Evolutionary conservation across 805 yeast species (phyloP).

Genomic region (Starmerella floricola): DNA sequence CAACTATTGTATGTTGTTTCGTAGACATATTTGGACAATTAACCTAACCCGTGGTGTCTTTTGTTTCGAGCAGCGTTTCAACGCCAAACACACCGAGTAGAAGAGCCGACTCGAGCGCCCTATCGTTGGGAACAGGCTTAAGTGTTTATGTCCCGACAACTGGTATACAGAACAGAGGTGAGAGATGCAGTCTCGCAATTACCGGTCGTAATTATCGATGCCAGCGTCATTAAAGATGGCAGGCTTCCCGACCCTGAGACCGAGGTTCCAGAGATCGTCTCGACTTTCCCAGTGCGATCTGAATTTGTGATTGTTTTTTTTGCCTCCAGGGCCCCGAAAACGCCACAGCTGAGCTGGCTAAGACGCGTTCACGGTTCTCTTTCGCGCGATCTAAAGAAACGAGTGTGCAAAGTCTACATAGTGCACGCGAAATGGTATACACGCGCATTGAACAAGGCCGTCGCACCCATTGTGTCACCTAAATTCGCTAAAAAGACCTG

Average conservation of each 20-base stretch:
- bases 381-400: conserved; percentile 42
- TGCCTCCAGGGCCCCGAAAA: conserved; percentile 60
- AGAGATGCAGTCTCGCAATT: conserved; percentile 52
- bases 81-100: not conserved
- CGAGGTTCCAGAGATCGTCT: conserved; percentile 46
- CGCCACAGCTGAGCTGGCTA: conserved; percentile 60
- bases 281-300: conserved; percentile 39
- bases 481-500: conserved; percentile 35
- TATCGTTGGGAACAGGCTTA: not conserved
- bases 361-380: conserved; percentile 46
- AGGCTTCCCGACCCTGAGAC: conserved; percentile 34
- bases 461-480: conserved; percentile 36
- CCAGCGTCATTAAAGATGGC: conserved; percentile 47
- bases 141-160: conserved; percentile 9
- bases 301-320: conserved; percentile 62
- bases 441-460: conserved; percentile 54
- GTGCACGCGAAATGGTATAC: conserved; percentile 90
- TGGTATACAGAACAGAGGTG: conserved; percentile 12
- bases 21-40: no score
- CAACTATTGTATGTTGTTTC: no score
- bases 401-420: conserved; percentile 51
- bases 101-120: not conserved
- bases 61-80: not conserved
- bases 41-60: no score
- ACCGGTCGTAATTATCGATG: conserved; percentile 73